Evolutionary conservation across 2,329 filamentous ascomycete genomes (phyloP), one percentile per base, ranked within the genome.

Genomic region (Raffaelea arxii): DNA sequence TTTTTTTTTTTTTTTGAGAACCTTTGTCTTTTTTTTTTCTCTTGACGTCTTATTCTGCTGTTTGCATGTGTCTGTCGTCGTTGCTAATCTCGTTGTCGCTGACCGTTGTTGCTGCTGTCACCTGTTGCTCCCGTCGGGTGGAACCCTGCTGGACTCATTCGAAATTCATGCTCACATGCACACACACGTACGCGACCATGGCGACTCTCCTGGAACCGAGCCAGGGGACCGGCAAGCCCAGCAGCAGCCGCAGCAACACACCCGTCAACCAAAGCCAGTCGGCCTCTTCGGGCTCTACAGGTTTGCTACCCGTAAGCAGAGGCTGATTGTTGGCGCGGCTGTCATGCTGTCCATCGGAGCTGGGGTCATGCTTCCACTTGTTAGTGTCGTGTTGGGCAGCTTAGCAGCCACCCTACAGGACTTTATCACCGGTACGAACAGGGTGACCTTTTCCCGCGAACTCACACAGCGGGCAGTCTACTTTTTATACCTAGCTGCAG

Each of bases 401-500:
- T 70, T 94, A 30, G 78, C 87, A 47, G 77, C 77, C 3, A 75
- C 74, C 1, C 92, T 94, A 59, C 76, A 84, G 55, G 59, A 70
- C 19, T 86, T 78, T 54, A 75, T 84, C 53, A 61, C 69, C 3
- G 65, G 66, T 4, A 60, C 57, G 0, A 60, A 65, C 1, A 72
- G 72, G 40, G 59, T 69, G 30, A 65, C 70, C 1, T 91, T 91
- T 63, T 70, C 72, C 38, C 52, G 66, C 43, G 66, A 79, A 48
- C 67, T 94, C 54, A 67, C 66, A 9, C 68, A 70, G 36, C 75
- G 83, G 55, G 83, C 88, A 12, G 65, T 92, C 30, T 92, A 92
- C 64, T 92, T 92, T 53, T 68, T 94, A 25, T 94, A 94, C 60
- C 74, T 94, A 38, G 87, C 77, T 36, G 79, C 94, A 48, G 87